Base-by-base conservation (phyloP, 306 rosid genomes). In the Senna tora region DNA sequence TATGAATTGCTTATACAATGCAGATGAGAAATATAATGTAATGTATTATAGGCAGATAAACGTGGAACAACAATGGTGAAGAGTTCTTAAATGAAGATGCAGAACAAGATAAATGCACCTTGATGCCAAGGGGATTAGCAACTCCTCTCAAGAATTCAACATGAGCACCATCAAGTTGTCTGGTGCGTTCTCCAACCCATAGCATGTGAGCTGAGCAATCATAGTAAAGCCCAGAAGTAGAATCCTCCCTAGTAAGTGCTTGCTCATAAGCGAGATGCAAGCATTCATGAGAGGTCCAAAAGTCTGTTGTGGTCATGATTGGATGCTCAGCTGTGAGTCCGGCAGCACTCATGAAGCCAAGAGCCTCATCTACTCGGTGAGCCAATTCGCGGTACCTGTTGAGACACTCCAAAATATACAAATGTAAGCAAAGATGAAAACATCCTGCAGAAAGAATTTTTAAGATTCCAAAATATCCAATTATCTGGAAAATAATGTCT, bases 161-260 rank as follows among this genome's bases (percentile, higher is more conserved):
- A 68, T 84, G 88, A 64, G 88, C 88, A 69, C 88, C 88, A 56
- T 84, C 88, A 67, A 84, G 85, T 67, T 84, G 88, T 65, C 88
- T 83, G 39, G 88, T 84, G 34, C 88, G 85, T 62, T 84, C 88
- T 34, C 88, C 88, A 33, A 84, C 88, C 88, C 88, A 84, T 12
- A 84, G 55, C 85, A 84, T 81, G 79, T 84, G 88, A 75, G 88
- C 88, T 13, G 88, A 84, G 77, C 88, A 84, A 65, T 84, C 88
- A 52, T 84, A 84, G 67, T 78, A 52, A 71, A 84, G 77, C 57
- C 88, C 88, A 17, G 84, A 14, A 36, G 88, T 84, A 43, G 88
- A 84, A 64, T 84, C 88, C 72, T 77, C 85, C 70, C 88, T 84
- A 2, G 88, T 78, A 75, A 84, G 85, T 20, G 84, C 77, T 75